Evolutionary conservation across 352 stramenopile genomes (phyloP).

Genomic region (Plasmopara viticola): DNA sequence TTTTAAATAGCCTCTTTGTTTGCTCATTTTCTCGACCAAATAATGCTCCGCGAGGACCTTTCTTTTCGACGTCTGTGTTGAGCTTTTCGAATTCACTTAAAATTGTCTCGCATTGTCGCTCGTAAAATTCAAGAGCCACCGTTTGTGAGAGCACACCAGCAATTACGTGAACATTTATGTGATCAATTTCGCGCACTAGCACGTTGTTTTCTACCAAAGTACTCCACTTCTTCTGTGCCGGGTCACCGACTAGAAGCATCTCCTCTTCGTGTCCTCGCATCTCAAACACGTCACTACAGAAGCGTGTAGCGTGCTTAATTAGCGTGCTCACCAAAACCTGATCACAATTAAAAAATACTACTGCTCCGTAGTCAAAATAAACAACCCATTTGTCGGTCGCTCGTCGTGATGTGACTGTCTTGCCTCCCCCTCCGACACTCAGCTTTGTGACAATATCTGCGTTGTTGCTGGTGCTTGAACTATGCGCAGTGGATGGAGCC

Average conservation of each 20-base stretch:
- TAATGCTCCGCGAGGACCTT: constrained; percentile 59
- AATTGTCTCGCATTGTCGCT: constrained; percentile 93
- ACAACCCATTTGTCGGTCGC: constrained; percentile 90
- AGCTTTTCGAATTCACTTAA: constrained; percentile 92
- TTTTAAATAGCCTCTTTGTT: constrained; percentile 79
- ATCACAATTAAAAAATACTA: constrained; percentile 91
- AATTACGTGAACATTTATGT: constrained; percentile 89
- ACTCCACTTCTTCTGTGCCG: constrained; percentile 68
- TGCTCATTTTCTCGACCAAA: constrained; percentile 74
- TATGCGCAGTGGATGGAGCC: constrained; percentile 13
- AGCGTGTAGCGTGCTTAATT: constrained; percentile 69
- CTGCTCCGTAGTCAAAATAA: constrained; percentile 89
- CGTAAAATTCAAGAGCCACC: constrained; percentile 94
- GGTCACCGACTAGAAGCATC: constrained; percentile 65
- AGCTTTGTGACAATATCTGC: constrained; percentile 36
- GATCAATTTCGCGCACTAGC: constrained; percentile 71
- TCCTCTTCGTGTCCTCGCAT: constrained; percentile 76
- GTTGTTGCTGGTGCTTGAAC: constrained; percentile 10
- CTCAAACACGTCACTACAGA: constrained; percentile 72
- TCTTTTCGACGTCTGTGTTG: constrained; percentile 83
- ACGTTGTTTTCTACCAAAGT: constrained; percentile 81
- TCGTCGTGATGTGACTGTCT: constrained; percentile 54
- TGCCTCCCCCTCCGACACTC: constrained; percentile 34
- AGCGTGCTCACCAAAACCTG: constrained; percentile 64
- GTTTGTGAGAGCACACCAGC: constrained; percentile 93